Evolutionary conservation across 2,329 filamentous ascomycete genomes (phyloP), one percentile per base, ranked within the genome.

Genomic region (Exophiala aquamarina): DNA sequence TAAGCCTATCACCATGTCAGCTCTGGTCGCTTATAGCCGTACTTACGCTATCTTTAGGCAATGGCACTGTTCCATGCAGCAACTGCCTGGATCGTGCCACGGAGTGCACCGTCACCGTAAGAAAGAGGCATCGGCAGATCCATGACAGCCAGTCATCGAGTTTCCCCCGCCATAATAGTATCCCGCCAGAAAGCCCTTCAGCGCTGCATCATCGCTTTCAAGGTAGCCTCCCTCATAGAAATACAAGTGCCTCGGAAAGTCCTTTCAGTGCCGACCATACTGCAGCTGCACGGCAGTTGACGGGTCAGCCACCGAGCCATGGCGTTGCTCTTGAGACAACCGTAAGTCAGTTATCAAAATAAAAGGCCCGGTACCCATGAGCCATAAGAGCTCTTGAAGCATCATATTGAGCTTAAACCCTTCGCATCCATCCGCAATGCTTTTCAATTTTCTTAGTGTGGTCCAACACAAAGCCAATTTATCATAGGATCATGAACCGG

Each of bases 21-120:
- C 8, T 21, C 11, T 9, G 13, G 19, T n/a, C 15, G 26, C 5
- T 21, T 15, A 18, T 23, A 31, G 28, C 9, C n/a, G 10, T 13
- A 31, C 41, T 41, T 10, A 44, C 15, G 28, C n/a, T 17, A 10
- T 18, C 14, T 19, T 8, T 28, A 49, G 47, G 47, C 15, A 49
- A 49, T 36, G 47, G 47, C 2, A 23, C 31, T 10, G 26, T 15
- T 28, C 47, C 47, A 31, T 49, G 47, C 21, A 36, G 35, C 18
- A 49, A 49, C 19, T 49, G 47, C 18, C 36, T 34, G 21, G 41
- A 44, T 36, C 41, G 41, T 28, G 19, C 26, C 29, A 29, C 35
- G 33, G 34, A 39, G 44, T 49, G 47, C 29, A 29, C 44, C 9
- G 23, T 49, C 10, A 35, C 36, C 14, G 17, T 23, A 13, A 39